A percentile compares a stretch with the other conserved stretches of the same genome.
Conservation (phyloP, 2,329 filamentous ascomycete species). For the Fusarium avenaceum region DNA sequence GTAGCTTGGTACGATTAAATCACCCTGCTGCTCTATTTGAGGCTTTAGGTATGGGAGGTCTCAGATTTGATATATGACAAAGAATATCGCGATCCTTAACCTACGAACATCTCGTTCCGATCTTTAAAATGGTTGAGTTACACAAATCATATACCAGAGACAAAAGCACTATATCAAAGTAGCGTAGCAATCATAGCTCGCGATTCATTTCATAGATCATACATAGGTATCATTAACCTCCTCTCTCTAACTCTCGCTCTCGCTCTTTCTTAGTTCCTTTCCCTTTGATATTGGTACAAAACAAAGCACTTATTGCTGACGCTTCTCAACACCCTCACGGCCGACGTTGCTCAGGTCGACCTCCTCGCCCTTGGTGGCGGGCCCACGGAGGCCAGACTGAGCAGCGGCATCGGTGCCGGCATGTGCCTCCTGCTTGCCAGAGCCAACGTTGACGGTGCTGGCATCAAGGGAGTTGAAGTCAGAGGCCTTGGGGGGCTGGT, state of each 20-base stretch:
- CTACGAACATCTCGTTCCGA: no score
- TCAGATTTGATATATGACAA: slow-evolving; percentile 4
- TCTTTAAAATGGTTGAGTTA: no score
- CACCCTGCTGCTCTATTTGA: not conserved
- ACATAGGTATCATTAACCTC: slow-evolving; percentile 32
- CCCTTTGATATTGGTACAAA: slow-evolving; percentile 4
- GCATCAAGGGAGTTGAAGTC: slow-evolving; percentile 83
- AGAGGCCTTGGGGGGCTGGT: slow-evolving; percentile 80
- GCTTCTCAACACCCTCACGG: slow-evolving; percentile 63
- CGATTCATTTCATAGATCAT: slow-evolving; percentile 26
- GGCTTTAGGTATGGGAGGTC: slow-evolving; percentile 19
- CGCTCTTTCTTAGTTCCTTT: not conserved
- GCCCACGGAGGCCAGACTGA: slow-evolving; percentile 68
- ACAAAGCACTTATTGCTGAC: slow-evolving; percentile 22
- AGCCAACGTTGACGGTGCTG: slow-evolving; percentile 77
- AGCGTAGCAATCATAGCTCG: slow-evolving; percentile 8
- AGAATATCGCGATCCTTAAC: no score
- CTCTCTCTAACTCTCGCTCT: not conserved
- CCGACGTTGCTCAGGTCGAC: slow-evolving; percentile 72
- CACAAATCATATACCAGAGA: not conserved
- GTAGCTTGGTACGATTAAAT: no score
- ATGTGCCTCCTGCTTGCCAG: slow-evolving; percentile 67
- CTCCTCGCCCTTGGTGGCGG: slow-evolving; percentile 68
- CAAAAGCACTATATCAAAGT: not conserved
- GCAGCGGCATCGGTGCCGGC: slow-evolving; percentile 65